phyloP scores from a whole-genome alignment of 2,329 filamentous ascomycete genomes.

The Botrytis sinoallii region DNA sequence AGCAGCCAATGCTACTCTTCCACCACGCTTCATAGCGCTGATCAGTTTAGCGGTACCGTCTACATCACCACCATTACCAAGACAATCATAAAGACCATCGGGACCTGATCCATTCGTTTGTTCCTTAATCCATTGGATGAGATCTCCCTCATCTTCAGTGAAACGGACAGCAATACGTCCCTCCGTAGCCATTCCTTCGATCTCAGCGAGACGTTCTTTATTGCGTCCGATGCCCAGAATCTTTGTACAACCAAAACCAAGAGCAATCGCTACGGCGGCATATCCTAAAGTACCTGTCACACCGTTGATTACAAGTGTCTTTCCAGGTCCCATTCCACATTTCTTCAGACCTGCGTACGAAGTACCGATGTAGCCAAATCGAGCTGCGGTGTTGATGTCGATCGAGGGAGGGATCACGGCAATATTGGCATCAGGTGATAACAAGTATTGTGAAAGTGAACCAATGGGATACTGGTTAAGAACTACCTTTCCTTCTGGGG shows the following conservation, averaged over 20 bases:
- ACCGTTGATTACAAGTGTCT: background rate
- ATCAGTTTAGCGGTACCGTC: background rate
- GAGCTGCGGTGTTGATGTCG: background rate
- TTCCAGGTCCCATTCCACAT: slow-evolving; percentile 1
- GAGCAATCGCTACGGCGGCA: background rate
- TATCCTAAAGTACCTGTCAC: background rate
- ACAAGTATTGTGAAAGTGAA: background rate
- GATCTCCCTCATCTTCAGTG: background rate
- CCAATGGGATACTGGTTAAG: background rate
- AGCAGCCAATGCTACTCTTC: background rate
- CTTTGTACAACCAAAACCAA: background rate
- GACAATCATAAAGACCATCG: slow-evolving; percentile 1
- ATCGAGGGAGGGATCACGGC: background rate
- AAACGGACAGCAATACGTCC: background rate
- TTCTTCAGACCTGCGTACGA: background rate
- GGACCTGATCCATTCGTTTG: background rate
- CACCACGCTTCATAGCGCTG: background rate
- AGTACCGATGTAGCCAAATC: background rate
- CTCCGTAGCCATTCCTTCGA: background rate
- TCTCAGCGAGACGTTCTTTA: background rate
- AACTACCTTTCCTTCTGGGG: background rate
- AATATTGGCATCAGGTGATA: background rate
- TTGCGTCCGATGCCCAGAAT: background rate
- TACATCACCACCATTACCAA: background rate
- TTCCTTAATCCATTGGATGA: background rate